A percentile compares a stretch with the other conserved stretches of the same genome.
Conservation (phyloP, 768 basidiomycete species). For the Russula earlei region DNA sequence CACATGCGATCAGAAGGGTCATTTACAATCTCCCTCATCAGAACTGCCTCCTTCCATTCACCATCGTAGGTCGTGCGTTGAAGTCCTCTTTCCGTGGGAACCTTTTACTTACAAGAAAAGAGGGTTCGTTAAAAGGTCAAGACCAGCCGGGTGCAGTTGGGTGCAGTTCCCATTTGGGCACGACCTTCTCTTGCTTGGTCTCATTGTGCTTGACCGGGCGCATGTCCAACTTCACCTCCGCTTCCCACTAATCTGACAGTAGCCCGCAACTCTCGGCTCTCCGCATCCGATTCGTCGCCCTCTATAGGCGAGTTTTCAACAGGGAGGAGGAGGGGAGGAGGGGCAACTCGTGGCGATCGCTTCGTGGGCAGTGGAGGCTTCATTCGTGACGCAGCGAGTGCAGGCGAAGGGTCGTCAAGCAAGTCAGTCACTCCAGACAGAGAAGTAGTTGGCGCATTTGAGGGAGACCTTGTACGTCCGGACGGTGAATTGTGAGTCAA, state of each 20-base stretch:
- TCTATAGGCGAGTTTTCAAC: neutral
- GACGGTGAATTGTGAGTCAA: constrained; percentile 10
- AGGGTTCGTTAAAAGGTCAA: neutral
- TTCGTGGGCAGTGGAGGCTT: constrained; percentile 29
- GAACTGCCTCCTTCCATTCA: constrained; percentile 34
- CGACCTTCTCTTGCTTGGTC: neutral
- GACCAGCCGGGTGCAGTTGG: neutral
- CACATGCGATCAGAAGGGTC: constrained; percentile 11
- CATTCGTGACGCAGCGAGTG: constrained; percentile 24
- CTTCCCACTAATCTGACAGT: constrained; percentile 8
- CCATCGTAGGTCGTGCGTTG: constrained; percentile 39
- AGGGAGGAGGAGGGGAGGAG: neutral
- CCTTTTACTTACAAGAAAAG: neutral
- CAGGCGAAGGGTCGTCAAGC: constrained; percentile 36
- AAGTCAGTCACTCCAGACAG: constrained; percentile 38
- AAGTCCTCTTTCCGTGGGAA: neutral
- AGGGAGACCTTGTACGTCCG: constrained; percentile 13
- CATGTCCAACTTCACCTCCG: neutral
- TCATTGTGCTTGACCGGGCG: neutral
- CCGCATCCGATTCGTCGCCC: neutral
- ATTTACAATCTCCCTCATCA: constrained; percentile 12
- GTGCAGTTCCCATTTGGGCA: neutral
- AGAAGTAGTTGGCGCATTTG: constrained; percentile 4
- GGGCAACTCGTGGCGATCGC: neutral
- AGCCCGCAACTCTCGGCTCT: neutral